These are phyloP conservation scores for Dactylonectria estremocensis DNA, from an alignment of 2,329 filamentous ascomycete species.

Conservation along the genomic window DNA sequence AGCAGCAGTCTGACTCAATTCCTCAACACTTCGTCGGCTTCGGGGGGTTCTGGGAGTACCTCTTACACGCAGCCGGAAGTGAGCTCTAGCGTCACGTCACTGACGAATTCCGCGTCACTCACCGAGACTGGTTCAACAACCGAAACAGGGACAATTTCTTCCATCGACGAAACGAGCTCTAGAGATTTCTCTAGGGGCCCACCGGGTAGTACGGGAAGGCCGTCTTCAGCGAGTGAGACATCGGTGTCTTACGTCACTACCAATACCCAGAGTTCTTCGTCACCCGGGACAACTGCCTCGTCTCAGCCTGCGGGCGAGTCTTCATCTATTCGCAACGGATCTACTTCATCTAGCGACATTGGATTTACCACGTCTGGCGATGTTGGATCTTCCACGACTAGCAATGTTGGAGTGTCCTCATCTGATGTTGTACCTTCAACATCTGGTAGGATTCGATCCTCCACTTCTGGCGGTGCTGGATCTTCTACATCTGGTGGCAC, in stretches of 20 bases:
- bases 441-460: background rate
- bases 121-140: constrained; percentile 11
- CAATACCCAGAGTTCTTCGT: background rate
- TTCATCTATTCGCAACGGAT: background rate
- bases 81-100: constrained; percentile 22
- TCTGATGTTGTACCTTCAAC: background rate
- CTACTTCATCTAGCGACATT: constrained; percentile 1
- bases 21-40: constrained; percentile 16
- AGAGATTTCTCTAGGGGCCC: background rate
- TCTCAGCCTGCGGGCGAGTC: background rate
- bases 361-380: background rate
- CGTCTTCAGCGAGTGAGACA: background rate
- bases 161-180: constrained; percentile 6
- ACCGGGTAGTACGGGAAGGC: background rate
- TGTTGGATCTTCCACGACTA: background rate
- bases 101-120: constrained; percentile 20
- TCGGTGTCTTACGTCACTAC: constrained; percentile 3
- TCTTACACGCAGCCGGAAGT: constrained; percentile 18
- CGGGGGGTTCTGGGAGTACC: background rate
- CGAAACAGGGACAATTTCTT: background rate
- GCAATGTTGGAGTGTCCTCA: too few species aligned
- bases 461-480: background rate
- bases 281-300: background rate
- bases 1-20: constrained; percentile 24
- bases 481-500: background rate